Percentiles rank a stretch among this genome's conserved stretches.
Conservation (phyloP, 177 flowering plant genomes). For the Telopea speciosissima region DNA sequence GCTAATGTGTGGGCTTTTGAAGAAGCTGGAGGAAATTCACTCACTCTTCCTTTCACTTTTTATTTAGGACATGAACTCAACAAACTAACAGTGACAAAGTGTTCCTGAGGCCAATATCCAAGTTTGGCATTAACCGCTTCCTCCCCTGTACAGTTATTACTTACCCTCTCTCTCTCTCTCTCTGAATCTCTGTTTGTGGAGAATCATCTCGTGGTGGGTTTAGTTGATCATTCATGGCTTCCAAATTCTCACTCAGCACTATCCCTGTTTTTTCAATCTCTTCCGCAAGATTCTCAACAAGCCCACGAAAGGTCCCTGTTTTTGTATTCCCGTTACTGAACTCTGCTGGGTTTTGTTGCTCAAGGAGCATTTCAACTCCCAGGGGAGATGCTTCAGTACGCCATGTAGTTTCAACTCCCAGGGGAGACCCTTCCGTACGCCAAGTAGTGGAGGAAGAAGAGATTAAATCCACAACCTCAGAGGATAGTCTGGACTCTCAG, state of each 20-base stretch:
- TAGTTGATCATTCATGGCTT: constrained; percentile 8
- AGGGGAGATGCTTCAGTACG: constrained; percentile 8
- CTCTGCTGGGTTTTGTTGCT: constrained; percentile 4
- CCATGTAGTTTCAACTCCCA: too few species aligned
- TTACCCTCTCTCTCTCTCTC: background rate
- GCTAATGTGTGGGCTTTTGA: too few species aligned
- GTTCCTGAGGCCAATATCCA: too few species aligned
- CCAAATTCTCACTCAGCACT: constrained; percentile 5
- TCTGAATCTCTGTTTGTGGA: too few species aligned
- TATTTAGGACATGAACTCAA: too few species aligned
- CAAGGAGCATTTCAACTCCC: constrained; percentile 17
- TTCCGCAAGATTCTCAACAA: background rate
- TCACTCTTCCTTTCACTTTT: too few species aligned
- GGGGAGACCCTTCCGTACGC: constrained; percentile 12
- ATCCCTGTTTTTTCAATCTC: constrained; percentile 6
- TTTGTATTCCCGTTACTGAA: background rate
- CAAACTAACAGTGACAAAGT: too few species aligned
- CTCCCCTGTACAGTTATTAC: background rate
- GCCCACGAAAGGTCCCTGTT: constrained; percentile 7
- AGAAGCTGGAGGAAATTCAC: too few species aligned
- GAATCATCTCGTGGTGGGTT: background rate
- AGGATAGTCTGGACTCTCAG: constrained; percentile 21
- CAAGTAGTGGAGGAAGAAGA: constrained; percentile 40
- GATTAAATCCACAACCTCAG: constrained; percentile 26
- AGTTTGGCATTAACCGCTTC: background rate